phyloP scores from a whole-genome alignment of 2,329 filamentous ascomycete genomes.

The Ophiocordyceps unilateralis region DNA sequence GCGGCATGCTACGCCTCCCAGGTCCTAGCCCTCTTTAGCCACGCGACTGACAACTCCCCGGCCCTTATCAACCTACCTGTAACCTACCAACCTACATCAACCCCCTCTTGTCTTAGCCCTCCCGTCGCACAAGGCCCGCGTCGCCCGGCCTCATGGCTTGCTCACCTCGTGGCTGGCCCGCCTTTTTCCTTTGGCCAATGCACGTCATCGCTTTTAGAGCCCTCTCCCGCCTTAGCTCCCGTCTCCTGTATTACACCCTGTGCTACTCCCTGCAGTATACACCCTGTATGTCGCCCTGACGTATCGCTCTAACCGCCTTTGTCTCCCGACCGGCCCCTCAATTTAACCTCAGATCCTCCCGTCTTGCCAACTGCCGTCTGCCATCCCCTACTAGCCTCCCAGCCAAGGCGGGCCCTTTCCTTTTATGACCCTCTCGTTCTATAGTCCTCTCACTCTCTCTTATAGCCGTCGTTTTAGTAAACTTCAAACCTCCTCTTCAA shows the following conservation, averaged over 20 bases:
- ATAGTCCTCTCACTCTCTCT: not conserved
- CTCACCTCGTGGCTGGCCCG: not conserved
- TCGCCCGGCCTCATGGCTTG: not conserved
- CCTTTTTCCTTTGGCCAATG: not conserved
- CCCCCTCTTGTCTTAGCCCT: not conserved
- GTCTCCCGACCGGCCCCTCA: not conserved
- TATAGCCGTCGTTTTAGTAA: not conserved
- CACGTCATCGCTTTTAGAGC: conserved; percentile 1
- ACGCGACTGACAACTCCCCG: too few relatives aligned
- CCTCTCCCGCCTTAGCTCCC: conserved; percentile 2
- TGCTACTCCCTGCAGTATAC: not conserved
- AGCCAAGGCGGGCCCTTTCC: too few relatives aligned
- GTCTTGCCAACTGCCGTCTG: too few relatives aligned
- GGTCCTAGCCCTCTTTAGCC: too few relatives aligned
- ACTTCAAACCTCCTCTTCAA: too few relatives aligned
- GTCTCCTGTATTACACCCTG: not conserved
- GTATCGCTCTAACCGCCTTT: not conserved
- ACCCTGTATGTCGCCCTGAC: not conserved
- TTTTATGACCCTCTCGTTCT: not conserved
- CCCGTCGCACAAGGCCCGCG: not conserved
- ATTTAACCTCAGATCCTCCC: not conserved
- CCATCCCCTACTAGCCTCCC: not conserved
- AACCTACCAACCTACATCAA: too few relatives aligned
- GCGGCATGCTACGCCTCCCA: too few relatives aligned
- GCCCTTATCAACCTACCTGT: too few relatives aligned